Base-by-base conservation (phyloP, 2,329 filamentous ascomycete genomes). In the Myriosclerotinia scirpicola region DNA sequence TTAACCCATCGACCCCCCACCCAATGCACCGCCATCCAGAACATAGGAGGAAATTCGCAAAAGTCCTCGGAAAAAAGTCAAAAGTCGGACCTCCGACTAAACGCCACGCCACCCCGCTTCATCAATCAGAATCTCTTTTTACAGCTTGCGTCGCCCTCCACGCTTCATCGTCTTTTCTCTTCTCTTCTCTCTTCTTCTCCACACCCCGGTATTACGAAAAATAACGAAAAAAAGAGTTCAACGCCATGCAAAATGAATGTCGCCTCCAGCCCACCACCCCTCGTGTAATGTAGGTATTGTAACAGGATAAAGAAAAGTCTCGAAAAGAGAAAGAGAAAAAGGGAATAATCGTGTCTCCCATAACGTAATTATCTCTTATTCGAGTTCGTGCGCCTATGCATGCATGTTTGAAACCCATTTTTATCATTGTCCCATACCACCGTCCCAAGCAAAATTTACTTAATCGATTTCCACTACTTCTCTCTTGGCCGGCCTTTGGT, bases 381-480 rank as follows among this genome's bases (percentile, higher is more conserved):
- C 53, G 30, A 40, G 38, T 42, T 63, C 52, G 46, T 63, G 48
- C 60, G 60, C 60, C 56, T 48, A 54, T 62, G 54, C 67, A 60
- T 62, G 40, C 52, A 61, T 63, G 42, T 48, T 52, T 64, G 38
- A 40, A 54, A 64, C 8, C 58, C 44, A 40, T 61, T 61, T 26
- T 20, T 61, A 26, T 61, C 58, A 12, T 61, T 40, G 58, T 36
- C 44, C 44, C 34, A 38, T 61, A n/a, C 44, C n/a, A 61, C 50
- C 26, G 14, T 60, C 58, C 34, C 12, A 50, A 50, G 44, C 30
- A 38, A 50, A 38, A 50, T 50, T 5, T 50, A 61, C 58, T 69
- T 69, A 74, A 69, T 74, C 73, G 58, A 74, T 72, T 54, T 73
- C 72, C 44, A 74, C 69, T 12, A 73, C 56, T 60, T 73, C 71